A percentile compares a stretch with the other conserved stretches of the same genome.
These are phyloP conservation scores for Globisporangium cederbergense DNA, from an alignment of 352 stramenopile genomes.

Conservation along the genomic window DNA sequence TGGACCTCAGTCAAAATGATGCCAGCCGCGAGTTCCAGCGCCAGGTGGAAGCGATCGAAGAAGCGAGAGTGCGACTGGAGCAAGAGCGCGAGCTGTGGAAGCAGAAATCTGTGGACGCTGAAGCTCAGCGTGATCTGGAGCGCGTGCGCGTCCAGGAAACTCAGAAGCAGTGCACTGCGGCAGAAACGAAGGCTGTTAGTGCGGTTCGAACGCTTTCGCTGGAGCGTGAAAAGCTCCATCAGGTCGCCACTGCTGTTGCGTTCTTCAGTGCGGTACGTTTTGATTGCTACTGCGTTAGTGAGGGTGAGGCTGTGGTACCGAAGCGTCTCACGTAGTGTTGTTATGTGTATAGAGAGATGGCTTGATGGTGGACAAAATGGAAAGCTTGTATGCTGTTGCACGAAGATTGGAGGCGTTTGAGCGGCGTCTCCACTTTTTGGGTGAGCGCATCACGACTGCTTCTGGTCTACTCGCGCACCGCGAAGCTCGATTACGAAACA, in stretches of 20 bases:
- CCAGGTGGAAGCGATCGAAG: conserved; percentile 15
- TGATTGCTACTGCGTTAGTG: not conserved
- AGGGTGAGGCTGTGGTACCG: not conserved
- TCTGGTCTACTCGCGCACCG: conserved; percentile 42
- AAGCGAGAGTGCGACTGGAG: conserved; percentile 17
- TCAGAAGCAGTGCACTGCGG: conserved; percentile 21
- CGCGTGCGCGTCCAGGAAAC: conserved; percentile 29
- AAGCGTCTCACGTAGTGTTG: no score
- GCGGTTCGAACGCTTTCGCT: conserved; percentile 43
- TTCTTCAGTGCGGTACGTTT: conserved; percentile 36
- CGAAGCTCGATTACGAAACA: conserved; percentile 58
- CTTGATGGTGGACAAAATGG: conserved; percentile 45
- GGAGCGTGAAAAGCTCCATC: conserved; percentile 47
- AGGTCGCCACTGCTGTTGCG: conserved; percentile 39
- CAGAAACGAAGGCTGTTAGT: conserved; percentile 40
- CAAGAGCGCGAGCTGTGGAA: conserved; percentile 44
- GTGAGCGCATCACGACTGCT: conserved; percentile 42
- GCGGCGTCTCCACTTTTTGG: conserved; percentile 30
- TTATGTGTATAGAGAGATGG: conserved; percentile 24
- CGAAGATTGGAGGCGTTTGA: conserved; percentile 38
- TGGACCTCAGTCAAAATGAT: conserved; percentile 26
- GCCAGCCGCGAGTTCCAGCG: conserved; percentile 10
- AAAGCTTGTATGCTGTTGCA: conserved; percentile 27
- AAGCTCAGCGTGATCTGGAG: conserved; percentile 61
- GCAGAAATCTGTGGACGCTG: conserved; percentile 45